Percentiles rank a stretch among this genome's conserved stretches.
Conservation (phyloP, 1,284 basidiomycete genomes). For the Pyrrhoderma lamaoense region DNA sequence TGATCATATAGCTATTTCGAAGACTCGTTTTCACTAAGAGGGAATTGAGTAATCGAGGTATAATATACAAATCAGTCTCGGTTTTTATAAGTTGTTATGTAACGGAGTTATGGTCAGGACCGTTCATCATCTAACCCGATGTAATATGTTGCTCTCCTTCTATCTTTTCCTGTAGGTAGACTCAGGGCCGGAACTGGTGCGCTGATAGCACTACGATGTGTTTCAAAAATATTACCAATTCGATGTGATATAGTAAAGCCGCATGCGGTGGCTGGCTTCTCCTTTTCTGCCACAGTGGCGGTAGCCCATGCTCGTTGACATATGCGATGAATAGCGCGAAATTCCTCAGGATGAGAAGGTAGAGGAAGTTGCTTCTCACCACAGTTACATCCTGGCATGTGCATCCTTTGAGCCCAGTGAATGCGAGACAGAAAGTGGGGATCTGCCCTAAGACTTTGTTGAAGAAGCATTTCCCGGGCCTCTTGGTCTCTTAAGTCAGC, state of each 20-base stretch:
- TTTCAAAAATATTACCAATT: no score
- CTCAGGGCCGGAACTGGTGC: constrained; percentile 4
- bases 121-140: constrained; percentile 3
- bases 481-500: neutral
- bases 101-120: neutral
- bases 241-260: no score
- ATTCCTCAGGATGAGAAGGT: constrained; percentile 9
- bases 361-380: constrained; percentile 4
- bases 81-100: neutral
- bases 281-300: no score
- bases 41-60: no score
- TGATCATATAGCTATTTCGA: no score
- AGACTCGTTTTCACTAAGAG: no score
- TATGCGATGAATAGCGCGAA: neutral
- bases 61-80: no score
- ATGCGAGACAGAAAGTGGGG: neutral
- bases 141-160: neutral
- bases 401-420: neutral
- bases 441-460: neutral
- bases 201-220: no score
- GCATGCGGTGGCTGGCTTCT: no score
- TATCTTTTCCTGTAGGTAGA: constrained; percentile 4
- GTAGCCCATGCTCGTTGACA: neutral
- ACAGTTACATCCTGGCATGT: constrained; percentile 8
- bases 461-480: neutral